A percentile compares a stretch with the other conserved stretches of the same genome.
Evolutionary conservation across 2,329 filamentous ascomycete species (phyloP).

Genomic region (Fonsecaea pedrosoi): DNA sequence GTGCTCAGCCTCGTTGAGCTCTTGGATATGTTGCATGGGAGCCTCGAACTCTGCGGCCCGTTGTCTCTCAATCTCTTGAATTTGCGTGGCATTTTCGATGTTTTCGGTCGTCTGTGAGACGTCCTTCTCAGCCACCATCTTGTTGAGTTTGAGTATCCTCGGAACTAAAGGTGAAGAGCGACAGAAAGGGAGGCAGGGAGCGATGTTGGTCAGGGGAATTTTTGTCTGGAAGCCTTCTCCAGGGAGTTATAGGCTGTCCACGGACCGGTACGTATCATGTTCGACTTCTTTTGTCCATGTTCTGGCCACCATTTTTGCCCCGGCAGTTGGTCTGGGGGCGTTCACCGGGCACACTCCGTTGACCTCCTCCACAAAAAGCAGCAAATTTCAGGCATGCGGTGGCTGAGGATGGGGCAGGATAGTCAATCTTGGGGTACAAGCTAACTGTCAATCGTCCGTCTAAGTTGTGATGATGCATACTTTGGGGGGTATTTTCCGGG

Average conservation of each 20-base stretch:
- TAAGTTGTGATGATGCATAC: neutral
- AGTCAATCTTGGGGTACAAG: slow-evolving; percentile 8
- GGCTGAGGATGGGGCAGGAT: slow-evolving; percentile 6
- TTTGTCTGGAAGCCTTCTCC: neutral
- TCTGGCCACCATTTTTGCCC: slow-evolving; percentile 17
- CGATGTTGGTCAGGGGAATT: neutral
- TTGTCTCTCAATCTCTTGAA: slow-evolving; percentile 19
- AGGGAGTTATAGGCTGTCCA: slow-evolving; percentile 13
- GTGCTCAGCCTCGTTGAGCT: slow-evolving; percentile 44
- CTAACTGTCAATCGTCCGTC: slow-evolving; percentile 11
- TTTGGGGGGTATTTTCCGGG: slow-evolving; percentile 20
- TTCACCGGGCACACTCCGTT: slow-evolving; percentile 20
- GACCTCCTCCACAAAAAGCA: slow-evolving; percentile 21
- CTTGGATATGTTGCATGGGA: slow-evolving; percentile 33
- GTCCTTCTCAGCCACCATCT: slow-evolving; percentile 31
- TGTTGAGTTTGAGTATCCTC: slow-evolving; percentile 3
- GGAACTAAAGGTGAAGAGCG: neutral
- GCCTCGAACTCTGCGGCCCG: slow-evolving; percentile 32
- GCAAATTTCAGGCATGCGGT: neutral
- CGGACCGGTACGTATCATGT: slow-evolving; percentile 14
- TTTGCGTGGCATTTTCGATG: slow-evolving; percentile 28
- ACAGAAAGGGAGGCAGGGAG: neutral
- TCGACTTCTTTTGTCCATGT: neutral
- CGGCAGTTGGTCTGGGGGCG: slow-evolving; percentile 31
- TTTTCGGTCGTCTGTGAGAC: slow-evolving; percentile 25